Evolutionary conservation across 305 asterid genomes (phyloP), one percentile per base, ranked within the genome.

Genomic region (Solanum chacoense): DNA sequence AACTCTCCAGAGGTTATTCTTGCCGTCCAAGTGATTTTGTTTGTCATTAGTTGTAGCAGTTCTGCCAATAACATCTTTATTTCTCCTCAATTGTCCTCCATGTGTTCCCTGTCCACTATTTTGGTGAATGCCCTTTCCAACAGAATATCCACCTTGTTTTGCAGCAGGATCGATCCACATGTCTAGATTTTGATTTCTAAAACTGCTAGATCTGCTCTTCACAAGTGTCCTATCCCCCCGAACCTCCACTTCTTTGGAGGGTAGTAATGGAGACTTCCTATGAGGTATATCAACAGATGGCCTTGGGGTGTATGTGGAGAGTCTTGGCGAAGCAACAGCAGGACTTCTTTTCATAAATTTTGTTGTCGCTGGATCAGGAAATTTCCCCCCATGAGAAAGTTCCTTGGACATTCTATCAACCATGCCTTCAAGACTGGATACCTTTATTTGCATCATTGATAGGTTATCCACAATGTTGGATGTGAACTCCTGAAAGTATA

Each of bases 371-470:
- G 88, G 89, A 90, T 94, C 97, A 87, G 95, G 90, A 88, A 92
- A 84, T 90, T 93, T 93, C 90, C 92, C 95, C 22, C 92, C 96
- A 72, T 90, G 92, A 91, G 89, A 92, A 90, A 94, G 88, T 87
- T 94, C 97, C 84, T 94, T 93, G 74, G 96, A 93, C 94, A 97
- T 91, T 89, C 94, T 94, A 91, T 94, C 95, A 59, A 97, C 94
- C 91, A 95, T 94, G 50, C 89, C 89, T 90, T 96, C 99, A 87
- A 97, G 96, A 93, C 92, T 92, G 74, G 98, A 95, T 86, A 97
- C 99, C 91, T 97, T 96, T 88, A 85, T 80, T 94, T 96, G 99
- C 91, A 96, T 93, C 90, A 90, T 87, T 59, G 99, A 96, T 92
- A 97, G 91, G 91, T 95, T 95, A 88, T 95, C 98, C 94, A 93